Base-by-base conservation (phyloP, 2,329 filamentous ascomycete genomes). In the Epichloe elymi region DNA sequence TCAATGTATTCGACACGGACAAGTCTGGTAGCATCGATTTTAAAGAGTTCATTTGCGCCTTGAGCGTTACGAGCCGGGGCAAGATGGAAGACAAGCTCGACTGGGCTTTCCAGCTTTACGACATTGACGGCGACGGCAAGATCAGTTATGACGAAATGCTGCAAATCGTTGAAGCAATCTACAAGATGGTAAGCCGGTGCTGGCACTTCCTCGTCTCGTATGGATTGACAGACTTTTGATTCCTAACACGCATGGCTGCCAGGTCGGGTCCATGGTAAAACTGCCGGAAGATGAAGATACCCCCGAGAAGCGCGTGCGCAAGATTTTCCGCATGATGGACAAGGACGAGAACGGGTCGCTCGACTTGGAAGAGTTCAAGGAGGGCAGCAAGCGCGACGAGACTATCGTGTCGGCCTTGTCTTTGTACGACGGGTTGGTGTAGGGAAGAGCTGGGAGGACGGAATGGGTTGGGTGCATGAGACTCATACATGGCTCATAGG, bases 291-390 rank as follows among this genome's bases (percentile, higher is more conserved):
- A 98, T 71, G 93, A 98, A 74, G 91, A 98, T 71, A 98, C 93
- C 52, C 93, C 93, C 17, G 91, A 97, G 76, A 98, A 98, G 76
- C 85, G 93, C 57, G 93, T 98, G 56, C 83, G 78, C 70, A 98
- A 98, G 77, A 97, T 98, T 69, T 98, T 98, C 77, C 79, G 85
- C 63, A 97, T 97, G 93, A 98, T 98, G 93, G 93, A 98, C 76
- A 98, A 98, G 78, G 93, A 98, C 67, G 91, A 97, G 74, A 97
- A 97, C 66, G 93, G 91, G 60, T 94, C 87, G 64, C 73, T 98
- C 61, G 91, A 97, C 67, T 91, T 96, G 79, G 85, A 90, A 55
- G 93, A 98, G 68, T 98, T 98, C 77, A 97, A 97, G 73, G 93
- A 98, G 72, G 93, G 93, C 59, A 95, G 89, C 74, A 96, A 97